Evolutionary conservation across 208 protist species (phyloP).

Genomic region (Trypanosoma melophagium): DNA sequence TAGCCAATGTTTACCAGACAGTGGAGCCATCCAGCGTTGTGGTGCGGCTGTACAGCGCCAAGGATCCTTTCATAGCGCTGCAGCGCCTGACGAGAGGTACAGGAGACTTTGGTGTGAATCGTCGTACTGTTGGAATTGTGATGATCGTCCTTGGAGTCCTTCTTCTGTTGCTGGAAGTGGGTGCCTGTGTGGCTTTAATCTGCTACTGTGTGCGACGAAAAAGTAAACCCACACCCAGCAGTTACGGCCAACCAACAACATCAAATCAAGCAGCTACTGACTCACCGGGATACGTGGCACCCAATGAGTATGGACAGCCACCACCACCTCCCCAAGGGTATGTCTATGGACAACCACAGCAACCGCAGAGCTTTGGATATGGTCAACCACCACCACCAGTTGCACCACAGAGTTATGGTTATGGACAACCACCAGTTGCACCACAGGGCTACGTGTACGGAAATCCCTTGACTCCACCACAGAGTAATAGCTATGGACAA

Average conservation of each 20-base stretch:
- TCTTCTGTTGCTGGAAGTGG: conserved; percentile 22
- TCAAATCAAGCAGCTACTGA: not conserved
- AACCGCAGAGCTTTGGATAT: conserved; percentile 2
- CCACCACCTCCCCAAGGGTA: not conserved
- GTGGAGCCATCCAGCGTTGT: not conserved
- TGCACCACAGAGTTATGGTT: not conserved
- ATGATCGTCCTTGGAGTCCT: conserved; percentile 19
- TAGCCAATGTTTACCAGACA: conserved; percentile 7
- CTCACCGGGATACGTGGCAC: not conserved
- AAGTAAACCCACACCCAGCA: not conserved
- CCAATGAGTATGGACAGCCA: conserved; percentile 9
- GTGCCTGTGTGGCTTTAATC: conserved; percentile 4
- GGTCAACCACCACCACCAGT: conserved; percentile 7
- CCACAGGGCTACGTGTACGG: conserved; percentile 14
- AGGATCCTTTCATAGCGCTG: conserved; percentile 25
- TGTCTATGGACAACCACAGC: conserved; percentile 16
- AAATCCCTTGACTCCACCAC: conserved; percentile 1
- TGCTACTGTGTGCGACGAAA: conserved; percentile 17
- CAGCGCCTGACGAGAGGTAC: conserved; percentile 6
- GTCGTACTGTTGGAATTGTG: conserved; percentile 11
- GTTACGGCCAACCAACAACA: not conserved
- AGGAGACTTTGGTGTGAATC: conserved; percentile 6
- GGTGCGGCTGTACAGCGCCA: conserved; percentile 28
- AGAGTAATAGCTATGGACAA: not conserved
- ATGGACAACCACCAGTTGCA: conserved; percentile 11